Evolutionary conservation across 2,329 filamentous ascomycete species (phyloP), one percentile per base, ranked within the genome.

Genomic region (Drechslerella coelobrocha): DNA sequence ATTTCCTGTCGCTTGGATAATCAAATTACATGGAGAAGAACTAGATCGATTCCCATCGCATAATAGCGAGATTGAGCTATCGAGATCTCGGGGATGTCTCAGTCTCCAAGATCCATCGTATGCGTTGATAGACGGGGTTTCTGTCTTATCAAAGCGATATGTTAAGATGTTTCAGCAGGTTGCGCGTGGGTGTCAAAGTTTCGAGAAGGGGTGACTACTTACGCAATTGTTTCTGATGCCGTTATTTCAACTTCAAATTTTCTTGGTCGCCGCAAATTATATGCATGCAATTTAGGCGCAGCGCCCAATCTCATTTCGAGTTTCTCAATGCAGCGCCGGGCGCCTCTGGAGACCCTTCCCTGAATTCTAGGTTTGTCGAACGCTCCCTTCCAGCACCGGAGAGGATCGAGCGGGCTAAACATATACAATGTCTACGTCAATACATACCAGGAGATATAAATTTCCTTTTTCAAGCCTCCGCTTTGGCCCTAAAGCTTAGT

Each of bases 21-120:
- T 27, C 12, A 61, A 60, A 61, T 68, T 61, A 37, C 2, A 56
- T 54, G 53, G 54, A 41, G 29, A 39, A 34, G 26, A 14, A 4
- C 26, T 34, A 27, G 51, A 43, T 34, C 45, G 12, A 9, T 19
- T 8, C 23, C 19, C 43, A 14, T 39, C 24, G 14, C 14, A 53
- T 47, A 37, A 41, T 59, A 27, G 34, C 21, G 26, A 26, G 43
- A 23, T 41, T 48, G 19, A 19, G 47, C 27, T n/a, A 43, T n/a
- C 43, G 2, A 45, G 57, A 61, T 59, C 52, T 62, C 65, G 57
- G 65, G 45, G n/a, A n/a, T 62, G 59, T 69, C 65, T 52, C 53
- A 27, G 29, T 53, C 37, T 10, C 26, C n/a, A n/a, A n/a, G n/a
- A n/a, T n/a, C n/a, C n/a, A 69, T 57, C 39, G 41, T 27, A 8